Base-by-base conservation (phyloP, 2,329 filamentous ascomycete genomes). In the Botrytis hyacinthi region DNA sequence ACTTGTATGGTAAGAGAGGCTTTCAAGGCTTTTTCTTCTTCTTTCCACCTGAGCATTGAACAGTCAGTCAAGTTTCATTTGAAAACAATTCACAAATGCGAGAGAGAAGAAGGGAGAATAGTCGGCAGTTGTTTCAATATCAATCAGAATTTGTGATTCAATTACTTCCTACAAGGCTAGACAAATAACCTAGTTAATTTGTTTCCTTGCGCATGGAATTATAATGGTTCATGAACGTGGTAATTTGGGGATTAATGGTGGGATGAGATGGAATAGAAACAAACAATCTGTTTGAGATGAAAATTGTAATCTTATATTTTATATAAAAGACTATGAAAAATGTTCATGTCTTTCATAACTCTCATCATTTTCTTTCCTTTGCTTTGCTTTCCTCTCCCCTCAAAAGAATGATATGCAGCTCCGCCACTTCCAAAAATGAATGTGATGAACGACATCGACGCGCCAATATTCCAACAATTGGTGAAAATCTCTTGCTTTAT, bases 401-500 rank as follows among this genome's bases (percentile, higher is more conserved):
- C 42, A 1, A 16, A 29, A 62, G 60, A 62, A 42, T 62, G 37
- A 29, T n/a, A 20, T 63, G 61, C 65, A 54, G 32, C 65, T 67
- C 44, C n/a, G 63, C 63, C 63, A 54, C 65, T 67, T 22, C 42
- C 40, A 22, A 44, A 65, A 22, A 42, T n/a, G 59, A 42, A 63
- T 63, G 44, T 37, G 42, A 66, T 18, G 29, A 66, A 37, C 35
- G 12, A 46, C 51, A 29, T 29, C 51, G 16, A 8, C 44, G 44
- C 44, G 37, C 61, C 61, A 63, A 63, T 57, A 9, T 54, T 62
- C 61, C 61, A 63, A 44, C 61, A 20, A 9, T 63, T 42, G 61
- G 37, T 63, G 61, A 63, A 29, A 42, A 44, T 44, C 61, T 63
- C 37, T 44, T n/a, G 44, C 44, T 67, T 48, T 67, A 37, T 48